Conservation (phyloP, 2,329 filamentous ascomycete species). For the Pestalotiopsis sp. region DNA sequence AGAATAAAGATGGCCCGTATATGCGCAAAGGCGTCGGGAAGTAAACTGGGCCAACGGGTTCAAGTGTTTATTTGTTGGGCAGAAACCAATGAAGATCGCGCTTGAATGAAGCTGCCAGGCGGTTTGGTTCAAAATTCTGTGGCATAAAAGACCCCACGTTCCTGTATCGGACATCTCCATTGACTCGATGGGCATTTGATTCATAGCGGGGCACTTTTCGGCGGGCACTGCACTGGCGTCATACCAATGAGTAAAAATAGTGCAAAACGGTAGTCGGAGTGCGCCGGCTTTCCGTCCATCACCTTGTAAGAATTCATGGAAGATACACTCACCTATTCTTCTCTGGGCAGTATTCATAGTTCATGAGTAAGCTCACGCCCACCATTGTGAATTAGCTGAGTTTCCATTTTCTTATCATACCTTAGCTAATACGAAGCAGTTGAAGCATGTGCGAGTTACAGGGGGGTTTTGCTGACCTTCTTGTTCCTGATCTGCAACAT, state of each 20-base stretch:
- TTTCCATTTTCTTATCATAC: background rate
- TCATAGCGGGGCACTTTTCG: slow-evolving; percentile 21
- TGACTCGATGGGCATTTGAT: slow-evolving; percentile 24
- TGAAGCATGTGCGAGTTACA: background rate
- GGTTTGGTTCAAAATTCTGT: slow-evolving; percentile 7
- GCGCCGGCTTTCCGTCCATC: background rate
- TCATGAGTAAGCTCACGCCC: background rate
- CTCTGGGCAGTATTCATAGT: too few species aligned
- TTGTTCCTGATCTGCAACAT: slow-evolving; percentile 8
- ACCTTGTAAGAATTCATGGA: too few species aligned
- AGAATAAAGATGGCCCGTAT: background rate
- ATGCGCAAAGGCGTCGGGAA: background rate
- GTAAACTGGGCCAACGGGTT: background rate
- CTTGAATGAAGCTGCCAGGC: background rate
- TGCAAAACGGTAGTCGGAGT: background rate
- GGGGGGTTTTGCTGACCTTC: background rate
- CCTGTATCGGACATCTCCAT: slow-evolving; percentile 40
- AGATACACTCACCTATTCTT: background rate
- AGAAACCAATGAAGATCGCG: background rate
- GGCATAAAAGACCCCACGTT: slow-evolving; percentile 37
- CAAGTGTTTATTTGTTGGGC: slow-evolving; percentile 7
- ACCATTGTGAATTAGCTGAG: too few species aligned
- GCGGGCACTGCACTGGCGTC: background rate
- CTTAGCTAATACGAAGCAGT: background rate
- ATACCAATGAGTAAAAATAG: background rate